phyloP scores from a whole-genome alignment of 176 grass and related monocot genomes.

The Hordeum marinum region DNA sequence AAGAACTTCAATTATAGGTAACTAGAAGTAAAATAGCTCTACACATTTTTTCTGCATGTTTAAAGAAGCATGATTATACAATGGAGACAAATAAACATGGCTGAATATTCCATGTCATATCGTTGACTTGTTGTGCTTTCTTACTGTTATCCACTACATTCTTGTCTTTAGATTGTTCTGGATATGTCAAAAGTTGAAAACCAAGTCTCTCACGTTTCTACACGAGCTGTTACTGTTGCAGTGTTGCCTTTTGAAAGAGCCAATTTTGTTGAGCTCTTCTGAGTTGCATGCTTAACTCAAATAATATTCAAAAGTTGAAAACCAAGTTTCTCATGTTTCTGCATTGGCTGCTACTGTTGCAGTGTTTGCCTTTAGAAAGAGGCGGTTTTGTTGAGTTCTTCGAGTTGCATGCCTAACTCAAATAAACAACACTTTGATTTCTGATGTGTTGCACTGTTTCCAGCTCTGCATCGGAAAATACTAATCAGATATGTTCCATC shows the following conservation, averaged over 20 bases:
- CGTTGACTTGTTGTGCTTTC: background rate
- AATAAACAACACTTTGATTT: conserved; percentile 18
- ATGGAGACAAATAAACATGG: background rate
- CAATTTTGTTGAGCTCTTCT: conserved; percentile 16
- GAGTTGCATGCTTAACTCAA: conserved; percentile 22
- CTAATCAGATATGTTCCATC: conserved; percentile 94
- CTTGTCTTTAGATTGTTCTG: background rate
- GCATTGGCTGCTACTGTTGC: background rate
- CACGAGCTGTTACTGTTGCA: background rate
- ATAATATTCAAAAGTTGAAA: background rate
- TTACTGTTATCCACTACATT: background rate
- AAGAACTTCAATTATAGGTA: conserved; percentile 99
- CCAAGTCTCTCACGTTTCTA: conserved; percentile 16
- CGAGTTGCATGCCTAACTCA: conserved; percentile 21
- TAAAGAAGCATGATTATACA: conserved; percentile 1
- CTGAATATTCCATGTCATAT: background rate
- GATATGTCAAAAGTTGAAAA: background rate
- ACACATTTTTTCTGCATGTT: background rate
- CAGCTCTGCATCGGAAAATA: conserved; percentile 75
- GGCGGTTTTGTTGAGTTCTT: conserved; percentile 10
- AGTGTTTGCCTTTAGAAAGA: conserved; percentile 1
- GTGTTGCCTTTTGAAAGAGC: background rate
- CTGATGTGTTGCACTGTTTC: conserved; percentile 34
- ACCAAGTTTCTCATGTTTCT: conserved; percentile 20
- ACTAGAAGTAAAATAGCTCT: background rate